Percentiles rank a stretch among this genome's conserved stretches.
phyloP scores from a whole-genome alignment of 352 stramenopile genomes.

The Globisporangium solare region DNA sequence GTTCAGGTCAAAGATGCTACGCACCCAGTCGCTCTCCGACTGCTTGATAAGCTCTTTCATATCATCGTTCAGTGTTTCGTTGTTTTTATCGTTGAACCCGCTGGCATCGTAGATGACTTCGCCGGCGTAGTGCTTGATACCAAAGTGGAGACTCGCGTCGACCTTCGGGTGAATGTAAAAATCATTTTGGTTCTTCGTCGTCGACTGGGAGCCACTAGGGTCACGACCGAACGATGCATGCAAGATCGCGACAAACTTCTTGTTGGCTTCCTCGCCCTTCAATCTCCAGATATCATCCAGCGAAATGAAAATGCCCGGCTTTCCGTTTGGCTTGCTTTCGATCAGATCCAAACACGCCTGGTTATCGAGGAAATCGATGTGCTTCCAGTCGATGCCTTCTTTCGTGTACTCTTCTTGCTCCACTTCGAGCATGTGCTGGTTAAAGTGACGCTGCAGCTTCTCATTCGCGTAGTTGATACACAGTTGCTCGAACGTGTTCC shows the following conservation, averaged over 20 bases:
- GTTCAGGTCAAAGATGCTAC: slow-evolving; percentile 81
- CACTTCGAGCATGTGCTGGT: slow-evolving; percentile 95
- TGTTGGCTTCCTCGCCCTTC: slow-evolving; percentile 90
- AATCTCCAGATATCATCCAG: slow-evolving; percentile 95
- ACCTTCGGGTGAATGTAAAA: slow-evolving; percentile 90
- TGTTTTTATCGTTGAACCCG: slow-evolving; percentile 99
- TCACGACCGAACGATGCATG: slow-evolving; percentile 78
- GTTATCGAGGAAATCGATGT: slow-evolving; percentile 94
- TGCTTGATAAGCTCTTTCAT: slow-evolving; percentile 91
- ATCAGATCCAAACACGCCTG: slow-evolving; percentile 92
- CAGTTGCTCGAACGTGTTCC: slow-evolving; percentile 95
- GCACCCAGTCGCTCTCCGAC: slow-evolving; percentile 79
- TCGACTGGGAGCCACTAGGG: slow-evolving; percentile 34
- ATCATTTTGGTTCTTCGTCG: slow-evolving; percentile 77
- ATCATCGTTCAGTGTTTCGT: slow-evolving; percentile 94
- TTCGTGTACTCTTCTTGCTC: slow-evolving; percentile 97
- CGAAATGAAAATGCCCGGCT: slow-evolving; percentile 91
- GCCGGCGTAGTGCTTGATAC: slow-evolving; percentile 89
- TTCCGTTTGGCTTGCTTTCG: slow-evolving; percentile 87
- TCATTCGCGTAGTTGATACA: slow-evolving; percentile 97
- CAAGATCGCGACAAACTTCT: slow-evolving; percentile 88
- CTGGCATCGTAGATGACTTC: slow-evolving; percentile 97
- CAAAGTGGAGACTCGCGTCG: slow-evolving; percentile 84
- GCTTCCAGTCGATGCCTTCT: slow-evolving; percentile 92
- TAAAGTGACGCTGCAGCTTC: slow-evolving; percentile 92